Conservation (phyloP, 441 rosid species). For the Mallotus repandus region DNA sequence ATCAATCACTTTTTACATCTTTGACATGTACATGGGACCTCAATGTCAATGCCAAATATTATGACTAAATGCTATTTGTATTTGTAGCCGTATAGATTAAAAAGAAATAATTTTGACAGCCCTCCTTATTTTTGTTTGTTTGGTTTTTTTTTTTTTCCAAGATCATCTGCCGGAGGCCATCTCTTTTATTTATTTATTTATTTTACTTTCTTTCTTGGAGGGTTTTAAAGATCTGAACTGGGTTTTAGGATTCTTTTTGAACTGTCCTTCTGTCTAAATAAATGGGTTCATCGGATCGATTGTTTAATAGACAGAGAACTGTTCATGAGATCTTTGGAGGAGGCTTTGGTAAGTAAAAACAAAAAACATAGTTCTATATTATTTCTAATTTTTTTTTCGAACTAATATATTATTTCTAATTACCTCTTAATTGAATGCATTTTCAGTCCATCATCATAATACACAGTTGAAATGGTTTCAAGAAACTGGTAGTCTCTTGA, state of each 20-base stretch:
- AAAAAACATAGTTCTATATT: background rate
- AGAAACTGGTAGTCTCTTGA: background rate
- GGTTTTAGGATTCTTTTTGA: conserved; percentile 9
- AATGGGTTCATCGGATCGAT: conserved; percentile 43
- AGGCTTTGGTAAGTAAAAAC: conserved; percentile 52
- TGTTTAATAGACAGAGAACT: conserved; percentile 66
- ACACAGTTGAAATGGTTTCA: background rate
- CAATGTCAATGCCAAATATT: background rate
- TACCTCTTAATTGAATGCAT: background rate
- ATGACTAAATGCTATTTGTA: background rate
- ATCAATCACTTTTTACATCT: conserved; percentile 4
- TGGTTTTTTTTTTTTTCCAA: background rate
- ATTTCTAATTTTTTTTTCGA: background rate
- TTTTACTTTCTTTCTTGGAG: background rate
- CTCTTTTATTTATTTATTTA: too few relatives aligned
- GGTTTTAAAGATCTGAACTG: conserved; percentile 22
- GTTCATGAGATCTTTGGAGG: conserved; percentile 84
- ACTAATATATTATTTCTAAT: background rate
- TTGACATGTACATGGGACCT: background rate
- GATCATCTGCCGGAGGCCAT: background rate
- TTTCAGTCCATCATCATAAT: background rate
- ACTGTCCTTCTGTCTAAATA: conserved; percentile 27
- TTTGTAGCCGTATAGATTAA: background rate
- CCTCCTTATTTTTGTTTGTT: background rate
- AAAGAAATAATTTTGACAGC: background rate